These are phyloP conservation scores for Athelia sp. DNA, from an alignment of 1,284 basidiomycete genomes.

Conservation along the genomic window DNA sequence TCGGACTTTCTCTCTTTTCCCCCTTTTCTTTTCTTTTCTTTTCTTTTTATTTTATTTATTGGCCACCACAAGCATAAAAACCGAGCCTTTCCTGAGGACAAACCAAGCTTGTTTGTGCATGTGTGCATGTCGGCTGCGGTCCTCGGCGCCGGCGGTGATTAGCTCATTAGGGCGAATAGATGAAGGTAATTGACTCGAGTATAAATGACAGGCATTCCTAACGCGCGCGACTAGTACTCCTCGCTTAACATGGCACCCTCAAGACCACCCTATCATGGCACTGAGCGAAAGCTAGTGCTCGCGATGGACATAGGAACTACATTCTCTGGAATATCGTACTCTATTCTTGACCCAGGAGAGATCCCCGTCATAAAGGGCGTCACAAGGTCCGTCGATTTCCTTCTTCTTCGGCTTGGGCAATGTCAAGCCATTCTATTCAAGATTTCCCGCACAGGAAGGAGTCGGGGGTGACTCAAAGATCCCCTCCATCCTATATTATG, in stretches of 20 bases:
- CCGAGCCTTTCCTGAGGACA: too few species aligned
- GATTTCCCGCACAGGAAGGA: conserved; percentile 27
- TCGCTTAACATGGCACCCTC: conserved; percentile 4
- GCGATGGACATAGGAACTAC: conserved; percentile 16
- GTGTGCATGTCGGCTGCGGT: too few species aligned
- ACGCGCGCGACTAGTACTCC: too few species aligned
- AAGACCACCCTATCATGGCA: conserved; percentile 5
- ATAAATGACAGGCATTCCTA: too few species aligned
- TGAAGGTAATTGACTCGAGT: too few species aligned
- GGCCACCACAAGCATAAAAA: too few species aligned
- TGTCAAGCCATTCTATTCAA: conserved; percentile 7
- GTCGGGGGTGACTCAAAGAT: conserved; percentile 30
- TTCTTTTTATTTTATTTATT: too few species aligned
- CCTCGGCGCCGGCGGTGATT: too few species aligned
- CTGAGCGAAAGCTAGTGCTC: conserved; percentile 10
- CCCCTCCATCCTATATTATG: conserved; percentile 30
- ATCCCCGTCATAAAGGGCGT: conserved; percentile 12
- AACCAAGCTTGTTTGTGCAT: too few species aligned
- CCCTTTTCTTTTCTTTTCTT: too few species aligned
- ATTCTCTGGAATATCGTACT: conserved; percentile 13
- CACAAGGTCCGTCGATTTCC: conserved; percentile 5
- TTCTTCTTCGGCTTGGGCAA: background rate
- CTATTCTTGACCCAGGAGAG: conserved; percentile 14
- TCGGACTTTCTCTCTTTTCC: too few species aligned
- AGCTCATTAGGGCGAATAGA: too few species aligned